Percentiles rank a stretch among this genome's conserved stretches.
Conservation (phyloP, 2,329 filamentous ascomycete genomes). For the Tolypocladium amazonense region DNA sequence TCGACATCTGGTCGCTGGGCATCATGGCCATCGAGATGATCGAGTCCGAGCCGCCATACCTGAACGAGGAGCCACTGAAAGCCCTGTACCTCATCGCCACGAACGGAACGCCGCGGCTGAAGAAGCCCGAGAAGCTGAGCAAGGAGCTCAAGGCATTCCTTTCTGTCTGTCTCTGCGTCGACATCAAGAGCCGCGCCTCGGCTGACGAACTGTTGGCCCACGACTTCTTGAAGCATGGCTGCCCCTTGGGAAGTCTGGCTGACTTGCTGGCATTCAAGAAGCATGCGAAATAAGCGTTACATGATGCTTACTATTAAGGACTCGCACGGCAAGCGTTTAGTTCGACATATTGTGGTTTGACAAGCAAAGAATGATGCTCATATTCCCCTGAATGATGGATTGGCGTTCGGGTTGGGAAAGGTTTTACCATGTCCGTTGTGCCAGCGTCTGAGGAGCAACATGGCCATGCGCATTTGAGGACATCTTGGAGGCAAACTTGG, state of each 20-base stretch:
- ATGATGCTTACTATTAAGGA: neutral
- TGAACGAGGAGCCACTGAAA: slow-evolving; percentile 96
- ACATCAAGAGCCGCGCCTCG: slow-evolving; percentile 88
- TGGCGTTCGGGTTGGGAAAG: slow-evolving; percentile 5
- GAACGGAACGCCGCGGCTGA: slow-evolving; percentile 89
- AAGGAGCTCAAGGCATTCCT: slow-evolving; percentile 97
- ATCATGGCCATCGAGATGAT: slow-evolving; percentile 99
- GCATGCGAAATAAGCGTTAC: slow-evolving; percentile 43
- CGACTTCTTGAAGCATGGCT: slow-evolving; percentile 91
- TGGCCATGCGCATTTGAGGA: neutral
- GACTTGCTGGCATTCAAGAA: slow-evolving; percentile 85
- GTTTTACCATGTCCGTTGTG: neutral
- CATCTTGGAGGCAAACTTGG: neutral
- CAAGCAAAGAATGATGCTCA: neutral
- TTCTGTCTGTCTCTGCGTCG: slow-evolving; percentile 90
- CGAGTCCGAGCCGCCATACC: slow-evolving; percentile 92
- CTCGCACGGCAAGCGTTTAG: neutral
- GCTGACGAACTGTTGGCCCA: slow-evolving; percentile 82
- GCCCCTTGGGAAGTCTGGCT: slow-evolving; percentile 69
- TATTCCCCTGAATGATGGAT: neutral
- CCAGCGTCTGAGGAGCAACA: slow-evolving; percentile 2
- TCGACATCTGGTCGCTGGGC: slow-evolving; percentile 96
- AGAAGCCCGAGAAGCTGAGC: slow-evolving; percentile 96
- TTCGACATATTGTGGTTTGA: neutral
- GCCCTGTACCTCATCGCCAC: slow-evolving; percentile 96